Evolutionary conservation across 2,329 filamentous ascomycete genomes (phyloP), one percentile per base, ranked within the genome.

Genomic region (Monosporascus ibericus): DNA sequence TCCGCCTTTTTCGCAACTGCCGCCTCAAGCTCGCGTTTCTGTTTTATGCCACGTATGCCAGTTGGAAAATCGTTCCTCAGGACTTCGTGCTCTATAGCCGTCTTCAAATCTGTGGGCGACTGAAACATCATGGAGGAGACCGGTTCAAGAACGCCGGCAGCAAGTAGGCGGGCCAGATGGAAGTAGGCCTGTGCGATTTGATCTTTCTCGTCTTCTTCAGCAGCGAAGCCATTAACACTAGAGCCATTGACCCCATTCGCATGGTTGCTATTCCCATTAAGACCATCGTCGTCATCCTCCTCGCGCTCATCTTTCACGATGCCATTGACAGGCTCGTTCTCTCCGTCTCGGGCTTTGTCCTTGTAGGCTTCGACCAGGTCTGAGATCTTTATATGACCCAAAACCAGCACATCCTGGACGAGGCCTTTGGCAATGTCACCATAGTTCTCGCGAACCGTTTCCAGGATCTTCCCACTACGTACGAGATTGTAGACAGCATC

Each of bases 401-500:
- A 77, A 51, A 86, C 78, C 55, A 95, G 73, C 42, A 96, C 73
- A 30, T 86, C 87, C 60, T 88, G 84, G 54, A 94, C 79, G 39
- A 96, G 76, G 55, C 85, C 82, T 52, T 84, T 82, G 30, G 90
- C 90, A 56, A 84, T 79, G n/a, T 77, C 73, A 18, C 92, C 92
- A 65, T 90, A 86, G 60, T 86, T 82, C 36, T 79, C 79, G 59
- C 90, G 84, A 44, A 94, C 80, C 54, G 90, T 76, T 58, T 91
- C 82, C 27, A 94, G 73, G 39, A 96, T 87, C 70, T 90, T 94
- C 44, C 90, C 91, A 4, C 83, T 82, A 53, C 94, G 87, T 38
- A 92, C 76, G 44, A 96, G 77, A 60, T 86, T 86, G 71, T 97
- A 97, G 58, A 90, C 88, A 55, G 86, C 83, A 59, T 84, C 76